Evolutionary conservation across 208 protist species (phyloP).

Genomic region (Wallacemonas collosoma): DNA sequence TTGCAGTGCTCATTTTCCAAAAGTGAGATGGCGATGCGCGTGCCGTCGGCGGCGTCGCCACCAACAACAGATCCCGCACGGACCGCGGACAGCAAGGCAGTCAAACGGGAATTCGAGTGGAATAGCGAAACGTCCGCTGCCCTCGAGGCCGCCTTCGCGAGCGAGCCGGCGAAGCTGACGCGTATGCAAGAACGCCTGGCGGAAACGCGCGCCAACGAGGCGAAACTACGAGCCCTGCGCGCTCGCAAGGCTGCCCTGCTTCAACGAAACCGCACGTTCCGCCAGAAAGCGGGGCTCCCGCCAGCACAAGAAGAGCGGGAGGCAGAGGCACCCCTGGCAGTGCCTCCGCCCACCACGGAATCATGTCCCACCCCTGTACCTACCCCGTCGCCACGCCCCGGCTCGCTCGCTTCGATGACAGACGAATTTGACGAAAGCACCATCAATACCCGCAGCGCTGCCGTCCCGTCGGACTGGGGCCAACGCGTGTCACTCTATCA

Average conservation of each 20-base stretch:
- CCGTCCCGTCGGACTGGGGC: conserved; percentile 29
- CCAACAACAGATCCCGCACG: background rate
- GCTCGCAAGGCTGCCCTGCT: background rate
- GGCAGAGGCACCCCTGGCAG: background rate
- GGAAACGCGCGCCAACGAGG: background rate
- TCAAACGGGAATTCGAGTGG: conserved; percentile 19
- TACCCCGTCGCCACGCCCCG: background rate
- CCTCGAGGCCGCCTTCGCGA: conserved; percentile 20
- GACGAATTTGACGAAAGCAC: conserved; percentile 28
- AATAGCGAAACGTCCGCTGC: conserved; percentile 21
- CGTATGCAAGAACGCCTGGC: conserved; percentile 20
- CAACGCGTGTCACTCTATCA: conserved; percentile 17
- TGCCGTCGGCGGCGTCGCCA: background rate
- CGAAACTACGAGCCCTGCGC: background rate
- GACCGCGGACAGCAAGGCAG: too few species aligned
- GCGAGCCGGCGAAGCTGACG: conserved; percentile 13
- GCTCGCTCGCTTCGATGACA: background rate
- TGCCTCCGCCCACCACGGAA: background rate
- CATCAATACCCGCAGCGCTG: background rate
- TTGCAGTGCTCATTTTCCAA: conserved; percentile 13
- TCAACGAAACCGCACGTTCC: background rate
- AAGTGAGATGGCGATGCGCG: background rate
- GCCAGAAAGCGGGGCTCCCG: background rate
- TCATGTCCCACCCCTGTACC: background rate
- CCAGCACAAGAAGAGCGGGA: background rate